A percentile compares a stretch with the other conserved stretches of the same genome.
These are phyloP conservation scores for Pichia sp. DNA, from an alignment of 1,139 yeast species.

Conservation along the genomic window DNA sequence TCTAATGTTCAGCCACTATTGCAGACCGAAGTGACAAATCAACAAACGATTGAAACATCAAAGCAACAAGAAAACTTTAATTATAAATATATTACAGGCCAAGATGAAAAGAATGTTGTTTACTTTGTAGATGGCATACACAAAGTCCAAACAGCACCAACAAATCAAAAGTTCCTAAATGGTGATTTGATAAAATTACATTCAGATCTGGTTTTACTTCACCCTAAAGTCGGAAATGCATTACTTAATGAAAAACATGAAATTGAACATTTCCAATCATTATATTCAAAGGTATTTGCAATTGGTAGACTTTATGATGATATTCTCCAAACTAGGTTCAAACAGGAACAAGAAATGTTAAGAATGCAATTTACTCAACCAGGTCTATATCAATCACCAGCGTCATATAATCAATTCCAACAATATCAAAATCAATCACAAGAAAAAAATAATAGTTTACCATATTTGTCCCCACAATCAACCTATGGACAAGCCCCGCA, in stretches of 20 bases:
- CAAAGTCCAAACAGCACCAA: constrained; percentile 44
- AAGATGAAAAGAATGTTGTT: constrained; percentile 64
- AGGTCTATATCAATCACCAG: not conserved
- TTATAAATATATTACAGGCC: constrained; percentile 39
- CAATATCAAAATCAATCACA: not conserved
- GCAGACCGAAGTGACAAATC: no score
- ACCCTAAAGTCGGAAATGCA: constrained; percentile 69
- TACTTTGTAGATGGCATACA: constrained; percentile 64
- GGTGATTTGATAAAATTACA: constrained; percentile 57
- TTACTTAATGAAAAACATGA: constrained; percentile 57
- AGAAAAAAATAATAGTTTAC: not conserved
- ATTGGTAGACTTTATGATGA: constrained; percentile 75
- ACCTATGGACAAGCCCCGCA: constrained; percentile 7
- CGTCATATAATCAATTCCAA: not conserved
- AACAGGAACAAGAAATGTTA: constrained; percentile 22
- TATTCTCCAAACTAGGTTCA: constrained; percentile 62
- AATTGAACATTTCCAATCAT: constrained; percentile 65
- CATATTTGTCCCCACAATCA: constrained; percentile 9
- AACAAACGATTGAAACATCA: no score
- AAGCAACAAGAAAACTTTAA: no score
- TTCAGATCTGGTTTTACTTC: constrained; percentile 54
- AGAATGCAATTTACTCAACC: constrained; percentile 3
- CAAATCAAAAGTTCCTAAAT: constrained; percentile 45
- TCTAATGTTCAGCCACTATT: no score
- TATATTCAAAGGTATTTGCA: constrained; percentile 77